phyloP scores from a whole-genome alignment of 768 basidiomycete species.

The Lentinula detonsa region DNA sequence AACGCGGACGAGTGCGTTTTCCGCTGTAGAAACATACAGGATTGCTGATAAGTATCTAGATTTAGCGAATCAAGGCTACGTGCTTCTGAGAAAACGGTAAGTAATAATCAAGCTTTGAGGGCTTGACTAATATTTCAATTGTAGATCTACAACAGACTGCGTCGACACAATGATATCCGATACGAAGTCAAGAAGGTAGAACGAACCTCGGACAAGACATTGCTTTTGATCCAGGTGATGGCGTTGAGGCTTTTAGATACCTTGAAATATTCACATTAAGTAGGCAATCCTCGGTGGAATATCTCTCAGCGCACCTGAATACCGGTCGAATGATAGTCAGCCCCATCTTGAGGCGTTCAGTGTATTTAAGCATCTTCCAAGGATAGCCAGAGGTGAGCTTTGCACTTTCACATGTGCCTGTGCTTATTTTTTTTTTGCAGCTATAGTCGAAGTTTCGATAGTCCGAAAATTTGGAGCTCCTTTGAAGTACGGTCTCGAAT shows the following conservation, averaged over 20 bases:
- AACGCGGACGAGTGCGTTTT: conserved; percentile 57
- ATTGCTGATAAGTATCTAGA: conserved; percentile 28
- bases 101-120: neutral
- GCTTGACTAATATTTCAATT: neutral
- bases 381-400: conserved; percentile 67
- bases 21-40: neutral
- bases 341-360: conserved; percentile 61
- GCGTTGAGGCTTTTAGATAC: neutral
- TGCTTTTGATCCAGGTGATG: conserved; percentile 70
- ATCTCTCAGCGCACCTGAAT: conserved; percentile 62
- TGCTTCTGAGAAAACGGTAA: conserved; percentile 68
- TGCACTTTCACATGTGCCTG: neutral
- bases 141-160: conserved; percentile 60
- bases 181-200: conserved; percentile 69
- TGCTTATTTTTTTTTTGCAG: conserved; percentile 29
- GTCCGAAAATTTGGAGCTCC: conserved; percentile 59
- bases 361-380: conserved; percentile 69
- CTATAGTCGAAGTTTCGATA: conserved; percentile 72
- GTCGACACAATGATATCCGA: conserved; percentile 71
- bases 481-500: conserved; percentile 67
- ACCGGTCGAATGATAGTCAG: conserved; percentile 66
- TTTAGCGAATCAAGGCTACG: conserved; percentile 66
- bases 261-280: too few relatives aligned
- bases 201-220: conserved; percentile 70
- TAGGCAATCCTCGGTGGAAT: conserved; percentile 73